Percentiles rank a stretch among this genome's conserved stretches.
These are phyloP conservation scores for Tetrahymena elliotti DNA, from an alignment of 73 alveolate genomes.

Conservation along the genomic window DNA sequence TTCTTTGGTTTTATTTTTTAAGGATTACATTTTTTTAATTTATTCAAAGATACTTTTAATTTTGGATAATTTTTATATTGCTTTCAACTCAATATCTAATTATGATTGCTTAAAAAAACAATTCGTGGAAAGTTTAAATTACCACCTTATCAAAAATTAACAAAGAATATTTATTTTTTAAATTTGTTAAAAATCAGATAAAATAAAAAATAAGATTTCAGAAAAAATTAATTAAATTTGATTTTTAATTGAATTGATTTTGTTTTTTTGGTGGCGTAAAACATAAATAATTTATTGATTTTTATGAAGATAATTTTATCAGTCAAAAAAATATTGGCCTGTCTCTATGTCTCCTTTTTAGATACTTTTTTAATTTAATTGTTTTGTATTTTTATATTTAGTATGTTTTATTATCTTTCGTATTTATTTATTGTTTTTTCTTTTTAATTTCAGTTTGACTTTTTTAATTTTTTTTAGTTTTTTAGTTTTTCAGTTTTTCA, in stretches of 20 bases:
- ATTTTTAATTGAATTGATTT: too few species aligned
- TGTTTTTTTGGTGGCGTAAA: too few species aligned
- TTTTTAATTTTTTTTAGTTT: not conserved
- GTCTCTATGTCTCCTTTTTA: too few species aligned
- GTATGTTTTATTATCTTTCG: too few species aligned
- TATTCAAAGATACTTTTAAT: not conserved
- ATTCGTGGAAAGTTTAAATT: not conserved
- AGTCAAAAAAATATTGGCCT: too few species aligned
- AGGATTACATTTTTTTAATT: not conserved
- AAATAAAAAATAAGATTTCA: too few species aligned
- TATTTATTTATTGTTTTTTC: not conserved
- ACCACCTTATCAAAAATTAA: not conserved
- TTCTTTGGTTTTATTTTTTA: not conserved
- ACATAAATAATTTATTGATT: too few species aligned
- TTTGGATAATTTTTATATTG: not conserved
- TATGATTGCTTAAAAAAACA: not conserved
- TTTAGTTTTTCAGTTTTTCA: not conserved
- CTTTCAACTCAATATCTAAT: not conserved
- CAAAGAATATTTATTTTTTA: not conserved
- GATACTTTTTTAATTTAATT: too few species aligned
- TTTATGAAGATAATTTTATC: too few species aligned
- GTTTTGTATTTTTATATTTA: too few species aligned
- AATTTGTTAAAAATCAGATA: too few species aligned
- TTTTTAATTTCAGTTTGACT: not conserved
- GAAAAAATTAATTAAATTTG: not conserved